phyloP scores from a whole-genome alignment of 2,329 filamentous ascomycete genomes.

The Colletotrichum sp. region DNA sequence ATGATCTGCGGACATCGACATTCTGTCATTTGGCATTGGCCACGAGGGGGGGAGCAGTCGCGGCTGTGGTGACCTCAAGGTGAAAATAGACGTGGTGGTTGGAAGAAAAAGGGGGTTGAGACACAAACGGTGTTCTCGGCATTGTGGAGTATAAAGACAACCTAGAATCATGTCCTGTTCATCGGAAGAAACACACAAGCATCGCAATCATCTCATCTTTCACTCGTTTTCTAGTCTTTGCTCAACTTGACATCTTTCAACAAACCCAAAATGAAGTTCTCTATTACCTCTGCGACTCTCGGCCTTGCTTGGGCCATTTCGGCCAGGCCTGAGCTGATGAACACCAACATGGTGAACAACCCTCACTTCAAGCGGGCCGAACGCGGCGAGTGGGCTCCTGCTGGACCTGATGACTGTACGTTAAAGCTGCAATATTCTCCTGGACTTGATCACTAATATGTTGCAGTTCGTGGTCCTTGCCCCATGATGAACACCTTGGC shows the following conservation, averaged over 20 bases:
- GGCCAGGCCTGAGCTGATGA: not conserved
- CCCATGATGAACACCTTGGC: conserved; percentile 58
- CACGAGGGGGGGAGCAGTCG: not conserved
- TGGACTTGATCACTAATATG: not conserved
- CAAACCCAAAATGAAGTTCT: not conserved
- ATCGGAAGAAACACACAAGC: not conserved
- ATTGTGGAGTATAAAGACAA: not conserved
- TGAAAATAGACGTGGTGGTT: not conserved
- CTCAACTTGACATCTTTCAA: not conserved
- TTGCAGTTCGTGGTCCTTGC: conserved; percentile 45
- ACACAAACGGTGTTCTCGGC: not conserved
- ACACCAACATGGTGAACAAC: not conserved
- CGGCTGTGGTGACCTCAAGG: not conserved
- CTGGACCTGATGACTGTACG: conserved; percentile 2
- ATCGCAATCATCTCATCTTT: not conserved
- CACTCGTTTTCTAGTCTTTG: not conserved
- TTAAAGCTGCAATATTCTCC: rapidly evolving
- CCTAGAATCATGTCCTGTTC: not conserved
- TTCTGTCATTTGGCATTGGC: not conserved
- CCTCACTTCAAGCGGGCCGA: not conserved
- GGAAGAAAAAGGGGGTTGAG: not conserved
- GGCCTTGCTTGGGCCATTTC: not conserved
- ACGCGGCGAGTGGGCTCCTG: not conserved
- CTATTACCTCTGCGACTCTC: not conserved
- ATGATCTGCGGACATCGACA: not conserved